phyloP scores from a whole-genome alignment of 2,329 filamentous ascomycete genomes.

The Plectosphaerella cucumerina region DNA sequence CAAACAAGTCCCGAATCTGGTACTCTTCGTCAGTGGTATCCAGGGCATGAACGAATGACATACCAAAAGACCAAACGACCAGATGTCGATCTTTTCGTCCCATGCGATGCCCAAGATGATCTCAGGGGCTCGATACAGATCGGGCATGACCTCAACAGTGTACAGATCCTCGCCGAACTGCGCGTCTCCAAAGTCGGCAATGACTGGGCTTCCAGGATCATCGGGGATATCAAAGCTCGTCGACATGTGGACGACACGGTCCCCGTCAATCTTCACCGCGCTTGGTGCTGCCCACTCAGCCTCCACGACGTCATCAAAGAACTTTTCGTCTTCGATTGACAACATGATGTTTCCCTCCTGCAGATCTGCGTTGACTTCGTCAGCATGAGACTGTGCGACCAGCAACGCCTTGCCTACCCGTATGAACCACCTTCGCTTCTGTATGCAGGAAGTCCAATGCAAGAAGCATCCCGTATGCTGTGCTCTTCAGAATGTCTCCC shows the following conservation, averaged over 20 bases:
- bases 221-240: conserved; percentile 17
- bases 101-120: conserved; percentile 27
- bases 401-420: conserved; percentile 1
- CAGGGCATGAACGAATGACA: not conserved
- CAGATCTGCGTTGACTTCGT: conserved; percentile 11
- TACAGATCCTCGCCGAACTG: conserved; percentile 17
- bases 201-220: conserved; percentile 15
- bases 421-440: conserved; percentile 6
- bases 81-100: conserved; percentile 28
- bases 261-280: conserved; percentile 20
- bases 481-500: conserved; percentile 4
- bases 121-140: conserved; percentile 27
- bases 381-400: not conserved
- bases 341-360: conserved; percentile 19
- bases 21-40: not conserved
- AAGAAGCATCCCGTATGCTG: conserved; percentile 5
- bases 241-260: conserved; percentile 23
- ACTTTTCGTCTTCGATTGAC: conserved; percentile 9
- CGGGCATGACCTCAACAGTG: conserved; percentile 26
- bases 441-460: conserved; percentile 9
- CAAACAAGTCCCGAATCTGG: conserved; percentile 27
- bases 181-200: conserved; percentile 26
- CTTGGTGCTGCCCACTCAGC: conserved; percentile 12
- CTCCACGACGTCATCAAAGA: conserved; percentile 11
- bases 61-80: conserved; percentile 27